phyloP scores from a whole-genome alignment of 129 eudicot genomes.

The Chrysanthemum seticuspe region DNA sequence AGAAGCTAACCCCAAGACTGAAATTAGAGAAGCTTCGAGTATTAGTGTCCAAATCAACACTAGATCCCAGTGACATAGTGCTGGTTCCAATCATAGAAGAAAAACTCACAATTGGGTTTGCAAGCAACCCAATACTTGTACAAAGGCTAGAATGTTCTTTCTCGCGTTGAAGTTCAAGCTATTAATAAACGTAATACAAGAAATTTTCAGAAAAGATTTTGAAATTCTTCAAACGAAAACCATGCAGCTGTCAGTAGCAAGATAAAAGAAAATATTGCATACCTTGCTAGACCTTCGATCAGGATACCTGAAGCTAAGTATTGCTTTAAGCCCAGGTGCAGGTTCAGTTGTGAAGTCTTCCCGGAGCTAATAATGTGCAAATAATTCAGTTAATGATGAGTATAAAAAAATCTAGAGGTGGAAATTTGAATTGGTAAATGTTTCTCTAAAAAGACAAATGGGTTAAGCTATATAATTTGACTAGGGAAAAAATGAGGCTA shows the following conservation, averaged over 20 bases:
- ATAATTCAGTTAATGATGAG: conserved; percentile 14
- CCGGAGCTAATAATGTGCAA: conserved; percentile 45
- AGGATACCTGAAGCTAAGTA: conserved; percentile 75
- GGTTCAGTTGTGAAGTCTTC: conserved; percentile 70
- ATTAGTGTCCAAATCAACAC: conserved; percentile 70
- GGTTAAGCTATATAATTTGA: too few relatives aligned
- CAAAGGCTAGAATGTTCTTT: conserved; percentile 53
- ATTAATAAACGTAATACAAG: too few relatives aligned
- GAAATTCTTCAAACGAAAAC: too few relatives aligned
- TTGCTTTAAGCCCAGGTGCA: conserved; percentile 77
- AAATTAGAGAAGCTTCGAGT: conserved; percentile 66
- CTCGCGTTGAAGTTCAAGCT: too few relatives aligned
- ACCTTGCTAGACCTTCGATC: conserved; percentile 93
- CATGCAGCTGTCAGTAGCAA: too few relatives aligned
- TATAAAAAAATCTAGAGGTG: too few relatives aligned
- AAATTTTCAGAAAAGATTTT: too few relatives aligned
- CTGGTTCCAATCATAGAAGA: conserved; percentile 73
- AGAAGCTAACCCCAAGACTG: conserved; percentile 69
- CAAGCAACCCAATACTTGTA: conserved; percentile 79
- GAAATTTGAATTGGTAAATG: too few relatives aligned
- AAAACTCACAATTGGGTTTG: conserved; percentile 77
- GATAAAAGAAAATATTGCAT: not conserved
- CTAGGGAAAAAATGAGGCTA: too few relatives aligned
- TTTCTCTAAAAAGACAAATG: too few relatives aligned
- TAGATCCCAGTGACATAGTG: conserved; percentile 56